Percentiles rank a stretch among this genome's conserved stretches.
These are phyloP conservation scores for Oryza coarctata DNA, from an alignment of 176 grass and related monocot genomes.

Conservation along the genomic window DNA sequence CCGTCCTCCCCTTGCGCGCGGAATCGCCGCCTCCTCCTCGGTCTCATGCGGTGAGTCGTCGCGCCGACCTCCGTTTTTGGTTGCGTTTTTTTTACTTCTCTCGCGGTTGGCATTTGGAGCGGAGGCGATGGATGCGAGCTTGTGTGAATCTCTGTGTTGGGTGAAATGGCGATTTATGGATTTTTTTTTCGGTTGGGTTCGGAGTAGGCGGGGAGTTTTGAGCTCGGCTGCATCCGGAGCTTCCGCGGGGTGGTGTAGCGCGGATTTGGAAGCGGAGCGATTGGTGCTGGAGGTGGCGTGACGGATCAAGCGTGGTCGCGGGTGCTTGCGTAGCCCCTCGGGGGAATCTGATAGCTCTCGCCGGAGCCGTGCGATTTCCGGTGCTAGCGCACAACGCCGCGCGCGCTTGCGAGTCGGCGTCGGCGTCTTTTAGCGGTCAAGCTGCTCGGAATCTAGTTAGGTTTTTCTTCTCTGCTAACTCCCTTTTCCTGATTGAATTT, in stretches of 20 bases:
- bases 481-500: not conserved
- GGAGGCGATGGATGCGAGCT: not conserved
- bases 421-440: conserved; percentile 9
- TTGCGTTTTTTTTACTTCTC: not conserved
- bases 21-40: not conserved
- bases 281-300: conserved; percentile 33
- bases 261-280: not conserved
- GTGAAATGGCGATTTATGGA: not conserved
- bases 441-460: conserved; percentile 30
- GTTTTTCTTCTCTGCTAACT: not conserved
- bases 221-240: not conserved
- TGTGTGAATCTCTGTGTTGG: too few species aligned
- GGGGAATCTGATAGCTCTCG: conserved; percentile 26
- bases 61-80: not conserved
- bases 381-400: not conserved
- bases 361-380: not conserved
- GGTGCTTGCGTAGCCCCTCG: conserved; percentile 13
- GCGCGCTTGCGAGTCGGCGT: not conserved
- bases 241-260: conserved; percentile 1
- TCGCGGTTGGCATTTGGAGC: not conserved
- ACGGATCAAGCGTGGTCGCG: not conserved
- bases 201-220: not conserved
- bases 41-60: not conserved
- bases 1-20: not conserved
- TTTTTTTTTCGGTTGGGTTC: not conserved